Conservation (phyloP, 768 basidiomycete species). For the Podaxis mareebaensis region DNA sequence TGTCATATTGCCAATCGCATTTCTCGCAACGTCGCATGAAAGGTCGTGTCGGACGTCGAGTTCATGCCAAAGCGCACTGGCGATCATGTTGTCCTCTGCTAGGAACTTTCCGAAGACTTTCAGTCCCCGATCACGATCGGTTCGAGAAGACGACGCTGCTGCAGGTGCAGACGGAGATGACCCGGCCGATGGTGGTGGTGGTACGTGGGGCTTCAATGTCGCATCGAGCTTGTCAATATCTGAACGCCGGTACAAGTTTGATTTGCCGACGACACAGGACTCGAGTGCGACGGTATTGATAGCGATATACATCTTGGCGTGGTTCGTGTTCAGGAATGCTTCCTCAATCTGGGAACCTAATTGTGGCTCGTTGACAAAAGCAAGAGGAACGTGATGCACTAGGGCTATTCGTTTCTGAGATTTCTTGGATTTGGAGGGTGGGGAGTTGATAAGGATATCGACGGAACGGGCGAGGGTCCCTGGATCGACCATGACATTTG, state of each 20-base stretch:
- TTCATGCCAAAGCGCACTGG: conserved; percentile 90
- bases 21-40: conserved; percentile 87
- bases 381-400: conserved; percentile 96
- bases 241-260: conserved; percentile 88
- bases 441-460: conserved; percentile 59
- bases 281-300: conserved; percentile 88
- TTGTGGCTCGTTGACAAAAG: conserved; percentile 63
- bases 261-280: conserved; percentile 97
- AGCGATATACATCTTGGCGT: conserved; percentile 97
- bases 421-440: conserved; percentile 32
- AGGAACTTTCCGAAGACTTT: conserved; percentile 84
- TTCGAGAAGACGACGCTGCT: neutral
- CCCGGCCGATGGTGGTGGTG: conserved; percentile 17
- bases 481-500: conserved; percentile 80
- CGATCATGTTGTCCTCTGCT: conserved; percentile 99
- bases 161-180: neutral
- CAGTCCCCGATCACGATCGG: conserved; percentile 48
- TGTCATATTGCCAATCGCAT: conserved; percentile 87
- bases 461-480: conserved; percentile 85
- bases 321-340: conserved; percentile 94
- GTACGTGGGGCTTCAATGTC: conserved; percentile 49
- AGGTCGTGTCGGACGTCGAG: conserved; percentile 85
- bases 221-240: conserved; percentile 80
- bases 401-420: conserved; percentile 63
- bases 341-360: conserved; percentile 88